Base-by-base conservation (phyloP, 2,329 filamentous ascomycete genomes). In the Huntiella moniliformis region DNA sequence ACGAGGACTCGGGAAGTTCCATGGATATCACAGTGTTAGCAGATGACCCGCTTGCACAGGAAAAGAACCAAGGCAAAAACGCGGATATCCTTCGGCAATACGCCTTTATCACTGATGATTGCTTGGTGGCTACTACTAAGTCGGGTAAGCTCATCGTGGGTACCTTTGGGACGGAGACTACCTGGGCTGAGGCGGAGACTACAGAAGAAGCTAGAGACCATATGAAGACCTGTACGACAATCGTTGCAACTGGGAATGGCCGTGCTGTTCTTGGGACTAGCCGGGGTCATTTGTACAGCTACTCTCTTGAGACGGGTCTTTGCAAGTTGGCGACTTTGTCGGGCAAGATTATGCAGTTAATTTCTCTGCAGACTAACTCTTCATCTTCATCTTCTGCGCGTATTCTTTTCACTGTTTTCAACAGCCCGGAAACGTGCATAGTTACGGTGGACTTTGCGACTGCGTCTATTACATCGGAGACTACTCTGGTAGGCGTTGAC, bases 141-240 rank as follows among this genome's bases (percentile, higher is more conserved):
- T 68, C 70, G 33, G 81, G 81, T 1, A 67, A 68, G 13, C 56
- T 83, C 0, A 62, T 80, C 4, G 51, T 71, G 1, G 68, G 66
- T 1, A 55, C 57, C 0, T 58, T 70, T 34, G 50, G 38, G 3
- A 44, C 51, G 5, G 38, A 52, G 2, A 45, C 40, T n/a, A 47
- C 51, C 0, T 75, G 72, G 72, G 53, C 57, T 5, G 64, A 67
- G 35, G 52, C 72, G 0, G 41, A 53, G 0, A 51, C 66, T 0
- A 54, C 63, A 0, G 58, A 62, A 1, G 49, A 55, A 1, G 53
- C 61, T 1, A 55, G 56, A 2, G 53, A 53, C 2, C 62, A 67
- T 13, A 55, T 74, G 45, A 60, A 58, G n/a, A 57, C 60, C 1
- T 71, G 70, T 52, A 67, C 69, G 33, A 62, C 68, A 4, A 55